Conservation (phyloP, 2,329 filamentous ascomycete genomes). For the Cordyceps javanica region DNA sequence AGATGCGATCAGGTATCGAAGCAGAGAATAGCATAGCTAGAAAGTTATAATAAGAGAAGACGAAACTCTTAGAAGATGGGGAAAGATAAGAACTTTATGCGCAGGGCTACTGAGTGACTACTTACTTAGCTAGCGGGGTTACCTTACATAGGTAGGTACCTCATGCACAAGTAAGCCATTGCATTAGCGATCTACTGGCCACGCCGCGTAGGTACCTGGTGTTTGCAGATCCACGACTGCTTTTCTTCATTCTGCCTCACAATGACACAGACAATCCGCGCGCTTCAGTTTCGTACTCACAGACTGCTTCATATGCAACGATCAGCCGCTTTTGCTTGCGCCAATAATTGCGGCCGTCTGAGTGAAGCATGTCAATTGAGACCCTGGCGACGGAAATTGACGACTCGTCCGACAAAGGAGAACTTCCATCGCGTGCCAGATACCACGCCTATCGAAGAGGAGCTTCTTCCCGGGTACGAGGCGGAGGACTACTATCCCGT, state of each 20-base stretch:
- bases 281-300: not conserved
- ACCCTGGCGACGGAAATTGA: not conserved
- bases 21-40: no score
- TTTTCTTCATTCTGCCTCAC: not conserved
- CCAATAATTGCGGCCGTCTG: not conserved
- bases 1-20: no score
- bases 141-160: no score
- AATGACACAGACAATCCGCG: not conserved
- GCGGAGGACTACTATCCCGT: conserved; percentile 12
- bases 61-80: no score
- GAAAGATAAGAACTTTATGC: no score
- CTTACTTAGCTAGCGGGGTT: no score
- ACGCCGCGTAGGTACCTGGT: no score
- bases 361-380: not conserved
- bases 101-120: no score
- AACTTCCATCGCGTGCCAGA: not conserved
- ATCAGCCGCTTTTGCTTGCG: not conserved
- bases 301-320: not conserved
- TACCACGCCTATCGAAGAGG: conserved; percentile 10
- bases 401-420: not conserved
- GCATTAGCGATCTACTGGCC: no score
- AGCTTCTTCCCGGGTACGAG: conserved; percentile 14
- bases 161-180: no score
- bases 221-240: no score
- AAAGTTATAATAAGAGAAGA: no score